Percentiles rank a stretch among this genome's conserved stretches.
phyloP scores from a whole-genome alignment of 2,329 filamentous ascomycete genomes.

The Fusarium bulbicola region DNA sequence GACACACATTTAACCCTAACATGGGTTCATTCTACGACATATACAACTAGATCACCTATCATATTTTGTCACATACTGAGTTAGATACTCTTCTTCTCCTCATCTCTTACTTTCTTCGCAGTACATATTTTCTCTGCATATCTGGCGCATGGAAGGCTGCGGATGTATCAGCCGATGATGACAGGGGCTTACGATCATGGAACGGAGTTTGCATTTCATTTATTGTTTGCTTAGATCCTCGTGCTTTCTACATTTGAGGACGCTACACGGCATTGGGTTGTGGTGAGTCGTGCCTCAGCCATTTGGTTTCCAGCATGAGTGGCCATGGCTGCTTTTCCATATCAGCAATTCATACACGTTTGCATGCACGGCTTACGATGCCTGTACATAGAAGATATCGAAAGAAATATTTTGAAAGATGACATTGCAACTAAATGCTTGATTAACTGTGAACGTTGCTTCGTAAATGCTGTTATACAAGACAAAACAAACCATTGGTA shows the following conservation, averaged over 20 bases:
- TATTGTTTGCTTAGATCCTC: slow-evolving; percentile 16
- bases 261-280: neutral
- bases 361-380: neutral
- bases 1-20: neutral
- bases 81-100: neutral
- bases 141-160: slow-evolving; percentile 38
- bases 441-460: neutral
- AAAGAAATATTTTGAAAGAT: neutral
- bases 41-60: slow-evolving; percentile 19
- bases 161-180: slow-evolving; percentile 37
- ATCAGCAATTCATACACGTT: neutral
- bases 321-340: slow-evolving; percentile 1
- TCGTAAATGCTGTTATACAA: slow-evolving; percentile 27
- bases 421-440: neutral
- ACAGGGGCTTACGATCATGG: slow-evolving; percentile 37
- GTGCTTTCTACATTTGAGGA: slow-evolving; percentile 1
- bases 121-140: slow-evolving; percentile 39
- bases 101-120: slow-evolving; percentile 20
- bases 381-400: slow-evolving; percentile 16
- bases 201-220: slow-evolving; percentile 35
- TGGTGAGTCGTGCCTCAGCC: neutral
- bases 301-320: slow-evolving; percentile 15
- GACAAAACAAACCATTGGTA: slow-evolving; percentile 19
- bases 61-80: slow-evolving; percentile 2
- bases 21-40: neutral